A percentile compares a stretch with the other conserved stretches of the same genome.
Conservation (phyloP, 805 yeast genomes). For the Zygoascus biomembranicola region DNA sequence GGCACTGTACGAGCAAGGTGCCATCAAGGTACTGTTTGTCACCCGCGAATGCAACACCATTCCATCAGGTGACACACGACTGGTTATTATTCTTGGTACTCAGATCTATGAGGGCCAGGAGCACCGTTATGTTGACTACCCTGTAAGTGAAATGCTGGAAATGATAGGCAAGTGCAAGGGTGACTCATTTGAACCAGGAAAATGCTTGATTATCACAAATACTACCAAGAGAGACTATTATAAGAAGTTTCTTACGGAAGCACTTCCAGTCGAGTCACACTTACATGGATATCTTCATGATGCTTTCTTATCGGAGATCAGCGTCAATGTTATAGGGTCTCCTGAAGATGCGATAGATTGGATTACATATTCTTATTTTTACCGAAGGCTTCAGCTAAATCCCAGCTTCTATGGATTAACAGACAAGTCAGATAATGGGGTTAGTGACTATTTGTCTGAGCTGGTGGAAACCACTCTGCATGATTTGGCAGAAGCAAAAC, state of each 20-base stretch:
- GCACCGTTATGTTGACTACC: slow-evolving; percentile 60
- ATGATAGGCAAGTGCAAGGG: slow-evolving; percentile 26
- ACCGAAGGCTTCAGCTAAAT: slow-evolving; percentile 68
- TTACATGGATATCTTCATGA: slow-evolving; percentile 55
- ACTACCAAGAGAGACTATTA: slow-evolving; percentile 52
- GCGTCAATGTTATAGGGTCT: slow-evolving; percentile 49
- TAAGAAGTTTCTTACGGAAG: slow-evolving; percentile 58
- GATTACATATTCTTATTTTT: slow-evolving; percentile 78
- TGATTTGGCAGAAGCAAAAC: slow-evolving; percentile 47
- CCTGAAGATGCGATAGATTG: slow-evolving; percentile 88
- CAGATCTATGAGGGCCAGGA: slow-evolving; percentile 65
- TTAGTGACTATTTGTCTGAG: slow-evolving; percentile 79
- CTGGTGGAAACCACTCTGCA: slow-evolving; percentile 62
- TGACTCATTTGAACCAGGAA: slow-evolving; percentile 21
- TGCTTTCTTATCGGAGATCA: slow-evolving; percentile 63
- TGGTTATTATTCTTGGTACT: slow-evolving; percentile 63
- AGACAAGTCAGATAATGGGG: slow-evolving; percentile 53
- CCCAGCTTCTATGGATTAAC: slow-evolving; percentile 84
- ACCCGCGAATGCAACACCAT: slow-evolving; percentile 45
- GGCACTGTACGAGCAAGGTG: slow-evolving; percentile 41
- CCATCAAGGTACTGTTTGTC: slow-evolving; percentile 50
- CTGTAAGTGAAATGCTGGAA: slow-evolving; percentile 42
- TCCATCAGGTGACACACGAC: slow-evolving; percentile 39
- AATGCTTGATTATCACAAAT: slow-evolving; percentile 50
- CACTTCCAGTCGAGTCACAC: slow-evolving; percentile 80